These are phyloP conservation scores for Avena insularis DNA, from an alignment of 176 grass and related monocot genomes.

Conservation along the genomic window DNA sequence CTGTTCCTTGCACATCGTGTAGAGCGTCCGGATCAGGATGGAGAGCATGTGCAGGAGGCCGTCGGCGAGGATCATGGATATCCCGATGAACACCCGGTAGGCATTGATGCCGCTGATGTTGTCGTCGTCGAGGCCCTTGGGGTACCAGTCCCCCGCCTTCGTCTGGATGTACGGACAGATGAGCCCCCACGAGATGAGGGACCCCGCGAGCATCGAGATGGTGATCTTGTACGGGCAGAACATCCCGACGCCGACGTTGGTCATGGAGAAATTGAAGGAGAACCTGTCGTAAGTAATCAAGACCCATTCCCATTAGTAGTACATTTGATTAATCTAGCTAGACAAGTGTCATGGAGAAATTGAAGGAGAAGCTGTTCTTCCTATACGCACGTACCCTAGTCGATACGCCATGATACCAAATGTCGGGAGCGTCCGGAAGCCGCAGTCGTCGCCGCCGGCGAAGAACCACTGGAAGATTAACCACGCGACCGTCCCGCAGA, in stretches of 20 bases:
- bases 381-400: constrained; percentile 41
- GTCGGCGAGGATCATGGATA: constrained; percentile 70
- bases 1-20: constrained; percentile 22
- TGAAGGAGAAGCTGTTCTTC: too few relatives aligned
- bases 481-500: constrained; percentile 56
- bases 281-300: constrained; percentile 41
- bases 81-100: constrained; percentile 64
- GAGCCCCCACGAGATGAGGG: constrained; percentile 61
- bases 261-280: constrained; percentile 69
- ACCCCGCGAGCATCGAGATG: constrained; percentile 60
- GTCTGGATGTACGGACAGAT: constrained; percentile 60
- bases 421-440: constrained; percentile 61
- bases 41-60: constrained; percentile 61
- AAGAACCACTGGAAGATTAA: constrained; percentile 70
- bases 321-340: not conserved
- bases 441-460: constrained; percentile 44
- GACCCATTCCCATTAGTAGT: not conserved
- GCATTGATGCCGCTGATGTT: constrained; percentile 62
- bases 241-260: constrained; percentile 66
- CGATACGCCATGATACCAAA: constrained; percentile 55
- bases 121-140: constrained; percentile 28
- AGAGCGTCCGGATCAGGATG: constrained; percentile 44
- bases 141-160: constrained; percentile 63
- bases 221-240: constrained; percentile 61
- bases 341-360: not conserved